These are phyloP conservation scores for Kalmanozyma brasiliensis DNA, from an alignment of 1,284 basidiomycete species.

Conservation along the genomic window DNA sequence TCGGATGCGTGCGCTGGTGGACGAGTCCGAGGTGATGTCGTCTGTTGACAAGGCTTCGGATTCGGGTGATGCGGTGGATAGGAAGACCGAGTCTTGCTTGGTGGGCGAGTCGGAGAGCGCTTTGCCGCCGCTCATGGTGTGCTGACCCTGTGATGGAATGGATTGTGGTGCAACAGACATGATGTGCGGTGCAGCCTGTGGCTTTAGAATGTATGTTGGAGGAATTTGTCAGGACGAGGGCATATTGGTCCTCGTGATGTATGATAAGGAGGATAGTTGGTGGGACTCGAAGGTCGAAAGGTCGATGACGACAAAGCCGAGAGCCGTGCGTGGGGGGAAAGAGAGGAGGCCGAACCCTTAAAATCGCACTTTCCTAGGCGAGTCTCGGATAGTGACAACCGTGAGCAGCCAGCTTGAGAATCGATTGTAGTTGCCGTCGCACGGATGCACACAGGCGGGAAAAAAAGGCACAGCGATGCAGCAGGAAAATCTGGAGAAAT, in stretches of 20 bases:
- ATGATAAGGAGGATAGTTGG: not conserved
- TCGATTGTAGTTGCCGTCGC: too few species aligned
- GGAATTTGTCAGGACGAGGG: not conserved
- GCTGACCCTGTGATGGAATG: conserved; percentile 1
- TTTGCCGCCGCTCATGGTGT: not conserved
- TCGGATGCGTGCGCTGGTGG: conserved; percentile 2
- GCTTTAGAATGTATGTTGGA: not conserved
- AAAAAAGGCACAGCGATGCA: conserved; percentile 5
- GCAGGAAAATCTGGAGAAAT: conserved; percentile 20
- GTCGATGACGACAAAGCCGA: conserved; percentile 1
- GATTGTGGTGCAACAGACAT: conserved; percentile 24
- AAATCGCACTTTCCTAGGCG: not conserved
- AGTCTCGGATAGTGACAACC: conserved; percentile 3
- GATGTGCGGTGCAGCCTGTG: conserved; percentile 1
- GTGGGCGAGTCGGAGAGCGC: conserved; percentile 14
- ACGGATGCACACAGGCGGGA: conserved; percentile 10
- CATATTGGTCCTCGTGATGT: not conserved
- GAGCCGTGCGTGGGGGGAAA: not conserved
- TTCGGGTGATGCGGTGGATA: conserved; percentile 14
- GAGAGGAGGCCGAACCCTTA: conserved; percentile 1
- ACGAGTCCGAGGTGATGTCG: conserved; percentile 24
- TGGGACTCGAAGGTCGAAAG: not conserved
- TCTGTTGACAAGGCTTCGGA: conserved; percentile 23
- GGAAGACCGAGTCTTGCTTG: conserved; percentile 8
- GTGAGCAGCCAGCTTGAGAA: too few species aligned